Evolutionary conservation across 768 basidiomycete species (phyloP).

Genomic region (Mycena rebaudengoi): DNA sequence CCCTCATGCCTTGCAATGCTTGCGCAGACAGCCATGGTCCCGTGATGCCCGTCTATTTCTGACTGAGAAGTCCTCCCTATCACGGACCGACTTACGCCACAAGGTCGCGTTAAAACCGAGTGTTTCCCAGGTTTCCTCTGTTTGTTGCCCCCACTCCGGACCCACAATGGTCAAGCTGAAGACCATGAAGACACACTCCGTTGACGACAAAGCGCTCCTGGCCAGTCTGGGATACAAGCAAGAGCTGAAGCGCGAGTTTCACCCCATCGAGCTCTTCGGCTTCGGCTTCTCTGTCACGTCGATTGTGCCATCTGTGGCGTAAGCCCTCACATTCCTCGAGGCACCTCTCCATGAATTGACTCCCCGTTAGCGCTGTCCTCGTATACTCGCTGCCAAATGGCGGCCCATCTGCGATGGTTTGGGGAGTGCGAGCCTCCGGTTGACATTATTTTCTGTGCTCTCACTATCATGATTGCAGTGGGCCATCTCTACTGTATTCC

Average conservation of each 20-base stretch:
- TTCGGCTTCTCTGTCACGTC: conserved; percentile 37
- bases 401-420: conserved; percentile 74
- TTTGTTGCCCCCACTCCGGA: too few species aligned
- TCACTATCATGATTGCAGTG: conserved; percentile 51
- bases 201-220: neutral
- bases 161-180: too few species aligned
- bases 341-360: neutral
- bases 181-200: too few species aligned
- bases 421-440: conserved; percentile 63
- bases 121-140: too few species aligned
- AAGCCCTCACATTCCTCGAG: neutral
- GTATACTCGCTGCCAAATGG: conserved; percentile 72
- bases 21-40: too few species aligned
- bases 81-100: too few species aligned
- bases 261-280: conserved; percentile 33
- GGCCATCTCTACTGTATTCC: conserved; percentile 68
- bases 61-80: too few species aligned
- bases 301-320: conserved; percentile 31
- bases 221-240: conserved; percentile 1
- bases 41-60: too few species aligned
- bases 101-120: too few species aligned
- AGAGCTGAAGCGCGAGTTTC: conserved; percentile 44
- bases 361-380: conserved; percentile 21
- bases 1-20: too few species aligned
- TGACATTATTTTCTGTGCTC: neutral